phyloP scores from a whole-genome alignment of 73 alveolate species.

The Blepharisma japonicum region DNA sequence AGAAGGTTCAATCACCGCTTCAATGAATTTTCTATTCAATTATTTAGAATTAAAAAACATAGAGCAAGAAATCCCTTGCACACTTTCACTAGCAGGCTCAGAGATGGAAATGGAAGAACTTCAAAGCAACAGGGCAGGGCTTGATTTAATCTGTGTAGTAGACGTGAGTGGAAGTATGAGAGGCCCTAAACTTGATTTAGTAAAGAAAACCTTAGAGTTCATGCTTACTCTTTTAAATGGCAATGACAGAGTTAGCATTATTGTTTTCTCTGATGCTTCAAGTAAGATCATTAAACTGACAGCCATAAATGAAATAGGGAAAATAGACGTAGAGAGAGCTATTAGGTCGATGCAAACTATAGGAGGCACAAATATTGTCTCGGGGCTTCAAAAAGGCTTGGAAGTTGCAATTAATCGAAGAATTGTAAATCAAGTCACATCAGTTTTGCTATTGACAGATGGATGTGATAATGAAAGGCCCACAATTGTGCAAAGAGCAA shows the following conservation, averaged over 20 bases:
- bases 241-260: conserved; percentile 60
- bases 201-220: conserved; percentile 48
- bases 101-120: too few relatives aligned
- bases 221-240: conserved; percentile 45
- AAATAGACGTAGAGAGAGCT: conserved; percentile 35
- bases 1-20: conserved; percentile 33
- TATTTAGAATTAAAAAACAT: too few relatives aligned
- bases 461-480: conserved; percentile 68
- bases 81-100: not conserved
- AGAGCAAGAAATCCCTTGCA: conserved; percentile 18
- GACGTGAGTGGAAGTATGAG: conserved; percentile 69
- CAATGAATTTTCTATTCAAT: too few relatives aligned
- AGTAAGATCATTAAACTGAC: conserved; percentile 43
- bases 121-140: not conserved
- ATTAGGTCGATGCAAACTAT: conserved; percentile 41
- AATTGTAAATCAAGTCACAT: conserved; percentile 43
- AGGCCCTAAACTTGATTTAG: conserved; percentile 51
- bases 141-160: conserved; percentile 67
- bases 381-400: conserved; percentile 64
- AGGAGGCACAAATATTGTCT: conserved; percentile 68
- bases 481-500: too few relatives aligned
- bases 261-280: conserved; percentile 47
- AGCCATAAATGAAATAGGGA: conserved; percentile 35
- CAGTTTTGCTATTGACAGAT: conserved; percentile 69
- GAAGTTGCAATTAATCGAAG: conserved; percentile 50